phyloP scores from a whole-genome alignment of 352 stramenopile genomes.

The Pythium dissimile region DNA sequence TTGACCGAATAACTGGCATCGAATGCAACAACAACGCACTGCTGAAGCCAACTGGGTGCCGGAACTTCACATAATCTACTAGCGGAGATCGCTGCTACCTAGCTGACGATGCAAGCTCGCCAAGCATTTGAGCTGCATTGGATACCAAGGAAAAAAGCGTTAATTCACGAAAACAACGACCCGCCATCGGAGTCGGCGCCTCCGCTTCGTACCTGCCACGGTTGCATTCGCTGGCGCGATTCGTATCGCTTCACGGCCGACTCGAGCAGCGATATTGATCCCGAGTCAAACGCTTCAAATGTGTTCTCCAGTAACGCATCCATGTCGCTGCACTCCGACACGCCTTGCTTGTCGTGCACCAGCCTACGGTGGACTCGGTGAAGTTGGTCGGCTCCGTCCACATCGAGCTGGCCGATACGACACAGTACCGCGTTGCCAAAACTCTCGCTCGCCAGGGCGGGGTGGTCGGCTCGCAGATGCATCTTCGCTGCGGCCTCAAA shows the following conservation, averaged over 20 bases:
- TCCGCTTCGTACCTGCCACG: slow-evolving; percentile 67
- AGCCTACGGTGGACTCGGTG: slow-evolving; percentile 22
- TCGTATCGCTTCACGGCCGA: slow-evolving; percentile 45
- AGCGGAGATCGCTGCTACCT: slow-evolving; percentile 48
- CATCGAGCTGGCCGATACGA: slow-evolving; percentile 51
- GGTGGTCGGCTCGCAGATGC: slow-evolving; percentile 32
- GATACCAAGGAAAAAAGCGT: too few species aligned
- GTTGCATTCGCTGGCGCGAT: slow-evolving; percentile 34
- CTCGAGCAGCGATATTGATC: slow-evolving; percentile 7
- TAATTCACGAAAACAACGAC: too few species aligned
- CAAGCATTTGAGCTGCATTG: slow-evolving; percentile 53
- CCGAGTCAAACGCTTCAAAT: slow-evolving; percentile 35
- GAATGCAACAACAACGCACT: too few species aligned
- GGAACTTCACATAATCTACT: not conserved
- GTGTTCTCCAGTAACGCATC: slow-evolving; percentile 48
- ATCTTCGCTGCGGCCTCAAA: slow-evolving; percentile 57
- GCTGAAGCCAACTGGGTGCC: too few species aligned
- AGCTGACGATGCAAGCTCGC: too few species aligned
- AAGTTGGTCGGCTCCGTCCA: slow-evolving; percentile 53
- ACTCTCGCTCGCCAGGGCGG: slow-evolving; percentile 41
- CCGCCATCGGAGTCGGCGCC: not conserved
- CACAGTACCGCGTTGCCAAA: slow-evolving; percentile 63
- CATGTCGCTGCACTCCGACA: slow-evolving; percentile 36
- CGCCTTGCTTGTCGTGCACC: not conserved
- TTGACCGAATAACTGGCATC: too few species aligned